phyloP scores from a whole-genome alignment of 2,329 filamentous ascomycete genomes.

The Exophiala viscosa region DNA sequence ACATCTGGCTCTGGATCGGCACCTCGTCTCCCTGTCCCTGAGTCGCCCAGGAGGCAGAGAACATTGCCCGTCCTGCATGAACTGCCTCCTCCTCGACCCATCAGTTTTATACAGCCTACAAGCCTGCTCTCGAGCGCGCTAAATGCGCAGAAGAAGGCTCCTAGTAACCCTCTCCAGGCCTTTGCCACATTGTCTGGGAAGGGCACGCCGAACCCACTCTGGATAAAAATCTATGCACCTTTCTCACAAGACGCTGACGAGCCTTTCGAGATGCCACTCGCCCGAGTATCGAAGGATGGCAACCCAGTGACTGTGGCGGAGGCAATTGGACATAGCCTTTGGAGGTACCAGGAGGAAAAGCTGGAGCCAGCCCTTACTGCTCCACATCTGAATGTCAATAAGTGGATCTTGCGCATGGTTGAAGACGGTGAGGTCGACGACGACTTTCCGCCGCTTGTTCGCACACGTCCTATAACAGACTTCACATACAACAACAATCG shows the following conservation, averaged over 20 bases:
- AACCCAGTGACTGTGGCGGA: slow-evolving; percentile 56
- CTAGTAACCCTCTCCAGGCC: slow-evolving; percentile 58
- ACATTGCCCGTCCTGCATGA: slow-evolving; percentile 50
- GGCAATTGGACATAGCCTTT: slow-evolving; percentile 61
- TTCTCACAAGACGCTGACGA: slow-evolving; percentile 55
- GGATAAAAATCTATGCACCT: slow-evolving; percentile 61
- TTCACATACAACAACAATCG: slow-evolving; percentile 67
- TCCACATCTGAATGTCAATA: slow-evolving; percentile 57
- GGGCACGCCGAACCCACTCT: slow-evolving; percentile 58
- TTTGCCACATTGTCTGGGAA: slow-evolving; percentile 60
- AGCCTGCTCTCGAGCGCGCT: slow-evolving; percentile 58
- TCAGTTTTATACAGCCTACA: slow-evolving; percentile 56
- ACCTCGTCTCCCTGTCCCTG: slow-evolving; percentile 29
- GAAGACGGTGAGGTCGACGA: slow-evolving; percentile 65
- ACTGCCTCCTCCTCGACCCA: slow-evolving; percentile 58
- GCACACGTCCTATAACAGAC: slow-evolving; percentile 57
- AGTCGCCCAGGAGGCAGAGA: slow-evolving; percentile 53
- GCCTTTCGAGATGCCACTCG: slow-evolving; percentile 56
- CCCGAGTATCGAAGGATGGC: slow-evolving; percentile 53
- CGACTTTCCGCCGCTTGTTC: slow-evolving; percentile 59
- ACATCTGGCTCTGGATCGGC: slow-evolving; percentile 18
- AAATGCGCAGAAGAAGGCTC: slow-evolving; percentile 54
- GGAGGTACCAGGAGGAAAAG: slow-evolving; percentile 58
- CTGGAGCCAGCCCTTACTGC: slow-evolving; percentile 51
- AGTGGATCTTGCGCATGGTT: slow-evolving; percentile 64